These are phyloP conservation scores for Monilinia polystroma DNA, from an alignment of 2,329 filamentous ascomycete species.

Conservation along the genomic window DNA sequence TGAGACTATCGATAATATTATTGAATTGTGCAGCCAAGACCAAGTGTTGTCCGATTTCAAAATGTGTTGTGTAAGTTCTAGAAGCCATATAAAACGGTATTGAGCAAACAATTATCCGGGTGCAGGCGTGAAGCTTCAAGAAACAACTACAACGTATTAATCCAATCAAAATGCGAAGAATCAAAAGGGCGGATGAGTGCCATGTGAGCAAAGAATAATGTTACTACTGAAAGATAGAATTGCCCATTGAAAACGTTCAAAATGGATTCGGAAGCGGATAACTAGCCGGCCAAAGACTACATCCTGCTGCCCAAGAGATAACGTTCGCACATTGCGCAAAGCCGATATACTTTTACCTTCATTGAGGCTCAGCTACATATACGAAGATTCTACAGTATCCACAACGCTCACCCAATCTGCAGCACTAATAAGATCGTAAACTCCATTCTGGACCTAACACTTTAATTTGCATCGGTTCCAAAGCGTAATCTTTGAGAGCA, in stretches of 20 bases:
- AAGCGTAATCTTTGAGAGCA: neutral
- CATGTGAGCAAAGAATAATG: neutral
- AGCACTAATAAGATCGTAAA: neutral
- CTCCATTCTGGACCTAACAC: neutral
- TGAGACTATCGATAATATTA: constrained; percentile 45
- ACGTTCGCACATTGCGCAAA: neutral
- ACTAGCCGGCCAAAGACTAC: neutral
- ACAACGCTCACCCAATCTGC: neutral
- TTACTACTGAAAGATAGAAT: neutral
- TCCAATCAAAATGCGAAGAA: too few species aligned
- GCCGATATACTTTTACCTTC: neutral
- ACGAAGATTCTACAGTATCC: neutral
- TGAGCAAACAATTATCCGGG: neutral
- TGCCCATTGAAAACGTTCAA: neutral
- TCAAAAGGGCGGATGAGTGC: too few species aligned
- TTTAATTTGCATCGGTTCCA: neutral
- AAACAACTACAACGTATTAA: neutral
- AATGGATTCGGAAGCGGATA: neutral
- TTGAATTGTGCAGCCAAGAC: constrained; percentile 48
- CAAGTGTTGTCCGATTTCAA: neutral
- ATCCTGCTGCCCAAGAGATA: neutral
- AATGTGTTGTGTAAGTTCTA: neutral
- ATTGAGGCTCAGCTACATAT: constrained; percentile 9
- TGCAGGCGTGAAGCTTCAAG: neutral
- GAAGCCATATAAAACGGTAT: neutral